These are phyloP conservation scores for Leccinum obscurum DNA, from an alignment of 768 basidiomycete genomes.

Conservation along the genomic window DNA sequence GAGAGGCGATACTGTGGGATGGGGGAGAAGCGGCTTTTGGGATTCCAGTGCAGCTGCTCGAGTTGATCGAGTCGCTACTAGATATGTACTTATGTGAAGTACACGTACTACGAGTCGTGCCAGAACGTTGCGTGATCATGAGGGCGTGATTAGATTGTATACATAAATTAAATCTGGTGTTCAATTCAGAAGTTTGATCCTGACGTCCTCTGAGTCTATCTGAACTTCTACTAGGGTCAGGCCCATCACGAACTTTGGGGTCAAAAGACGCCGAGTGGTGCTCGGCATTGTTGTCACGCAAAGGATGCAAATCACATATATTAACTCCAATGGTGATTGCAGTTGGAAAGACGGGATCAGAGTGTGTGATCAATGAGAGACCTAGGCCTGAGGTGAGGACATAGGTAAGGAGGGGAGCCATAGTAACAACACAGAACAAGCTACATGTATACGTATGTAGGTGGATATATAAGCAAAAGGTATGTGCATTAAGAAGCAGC, in stretches of 20 bases:
- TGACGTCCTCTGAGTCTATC: not conserved
- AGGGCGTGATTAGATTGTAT: not conserved
- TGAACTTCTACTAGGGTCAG: not conserved
- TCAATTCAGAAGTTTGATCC: not conserved
- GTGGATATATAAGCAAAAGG: not conserved
- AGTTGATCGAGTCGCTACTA: constrained; percentile 43
- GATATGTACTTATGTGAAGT: not conserved
- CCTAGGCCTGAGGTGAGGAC: constrained; percentile 1
- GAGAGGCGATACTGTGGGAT: constrained; percentile 77
- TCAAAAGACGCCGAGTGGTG: not conserved
- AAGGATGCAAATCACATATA: not conserved
- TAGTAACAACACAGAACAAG: constrained; percentile 12
- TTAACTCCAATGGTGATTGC: not conserved
- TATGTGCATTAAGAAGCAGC: constrained; percentile 1
- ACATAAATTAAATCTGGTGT: not conserved
- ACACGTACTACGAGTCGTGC: too few species aligned
- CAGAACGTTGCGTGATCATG: not conserved
- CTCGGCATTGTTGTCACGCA: not conserved
- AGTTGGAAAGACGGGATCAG: not conserved
- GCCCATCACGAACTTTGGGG: not conserved
- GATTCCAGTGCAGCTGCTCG: constrained; percentile 94
- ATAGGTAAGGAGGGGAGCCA: not conserved
- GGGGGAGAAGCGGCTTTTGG: constrained; percentile 73
- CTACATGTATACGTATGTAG: not conserved
- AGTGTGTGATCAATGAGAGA: not conserved